phyloP scores from a whole-genome alignment of 768 basidiomycete genomes.

The Hypholoma sublateritium region DNA sequence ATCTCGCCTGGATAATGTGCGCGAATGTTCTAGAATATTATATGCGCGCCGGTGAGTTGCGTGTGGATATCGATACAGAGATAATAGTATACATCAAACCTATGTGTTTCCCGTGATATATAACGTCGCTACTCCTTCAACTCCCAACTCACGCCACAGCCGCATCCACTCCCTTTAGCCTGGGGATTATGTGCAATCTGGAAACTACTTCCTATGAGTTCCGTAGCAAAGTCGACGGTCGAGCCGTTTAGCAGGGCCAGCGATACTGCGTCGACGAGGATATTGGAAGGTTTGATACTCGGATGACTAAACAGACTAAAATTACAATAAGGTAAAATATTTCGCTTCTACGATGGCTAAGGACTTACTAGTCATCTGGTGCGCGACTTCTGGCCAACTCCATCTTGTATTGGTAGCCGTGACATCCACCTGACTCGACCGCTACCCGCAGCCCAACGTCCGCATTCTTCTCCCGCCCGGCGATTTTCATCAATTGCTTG shows the following conservation, averaged over 20 bases:
- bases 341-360: neutral
- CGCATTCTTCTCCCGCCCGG: constrained; percentile 60
- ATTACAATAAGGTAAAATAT: neutral
- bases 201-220: constrained; percentile 93
- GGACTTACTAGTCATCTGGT: constrained; percentile 82
- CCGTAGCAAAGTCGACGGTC: constrained; percentile 88
- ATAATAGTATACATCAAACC: constrained; percentile 22
- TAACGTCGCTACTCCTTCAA: constrained; percentile 46
- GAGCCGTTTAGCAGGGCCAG: constrained; percentile 84
- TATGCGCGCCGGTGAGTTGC: neutral
- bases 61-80: constrained; percentile 19
- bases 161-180: constrained; percentile 87
- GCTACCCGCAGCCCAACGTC: constrained; percentile 74
- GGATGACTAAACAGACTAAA: constrained; percentile 74
- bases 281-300: constrained; percentile 64
- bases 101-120: constrained; percentile 1
- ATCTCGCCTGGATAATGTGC: neutral
- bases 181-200: constrained; percentile 83
- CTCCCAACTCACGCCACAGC: constrained; percentile 97
- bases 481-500: constrained; percentile 78
- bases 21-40: neutral
- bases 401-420: constrained; percentile 97
- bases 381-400: constrained; percentile 62
- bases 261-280: constrained; percentile 86
- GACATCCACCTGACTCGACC: constrained; percentile 94